Evolutionary conservation across 2,329 filamentous ascomycete species (phyloP).

Genomic region (Ophiostoma triangulosporum): DNA sequence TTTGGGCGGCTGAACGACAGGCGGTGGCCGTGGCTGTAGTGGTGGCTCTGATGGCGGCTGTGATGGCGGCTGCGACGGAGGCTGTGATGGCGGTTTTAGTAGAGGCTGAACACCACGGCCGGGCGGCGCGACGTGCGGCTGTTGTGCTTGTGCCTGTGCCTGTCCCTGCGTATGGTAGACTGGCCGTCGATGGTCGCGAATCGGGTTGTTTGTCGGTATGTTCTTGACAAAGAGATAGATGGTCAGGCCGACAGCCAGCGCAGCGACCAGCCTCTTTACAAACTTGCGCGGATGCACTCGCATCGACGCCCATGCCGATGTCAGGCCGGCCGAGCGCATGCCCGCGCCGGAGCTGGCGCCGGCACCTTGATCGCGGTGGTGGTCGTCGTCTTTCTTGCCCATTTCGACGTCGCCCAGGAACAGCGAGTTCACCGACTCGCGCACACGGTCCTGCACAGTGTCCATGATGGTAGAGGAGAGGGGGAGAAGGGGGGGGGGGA

Average conservation of each 20-base stretch:
- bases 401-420: conserved; percentile 41
- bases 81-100: neutral
- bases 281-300: conserved; percentile 36
- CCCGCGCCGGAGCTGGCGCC: conserved; percentile 6
- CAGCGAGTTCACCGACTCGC: conserved; percentile 28
- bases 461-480: neutral
- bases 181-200: conserved; percentile 26
- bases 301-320: conserved; percentile 31
- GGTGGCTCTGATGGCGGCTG: too few species aligned
- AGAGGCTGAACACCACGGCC: neutral
- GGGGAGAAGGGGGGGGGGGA: neutral
- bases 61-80: too few species aligned
- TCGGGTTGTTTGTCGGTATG: conserved; percentile 36
- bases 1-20: too few species aligned
- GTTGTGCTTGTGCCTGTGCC: neutral
- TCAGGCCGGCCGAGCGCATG: neutral
- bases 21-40: neutral
- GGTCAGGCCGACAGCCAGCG: conserved; percentile 31
- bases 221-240: conserved; percentile 53
- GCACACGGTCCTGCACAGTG: conserved; percentile 8
- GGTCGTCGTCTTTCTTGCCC: conserved; percentile 48
- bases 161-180: conserved; percentile 19
- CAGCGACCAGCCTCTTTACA: conserved; percentile 37
- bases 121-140: neutral
- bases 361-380: conserved; percentile 14